Percentiles rank a stretch among this genome's conserved stretches.
Evolutionary conservation across 345 rosid genomes (phyloP).

Genomic region (Dipteronia dyeriana): DNA sequence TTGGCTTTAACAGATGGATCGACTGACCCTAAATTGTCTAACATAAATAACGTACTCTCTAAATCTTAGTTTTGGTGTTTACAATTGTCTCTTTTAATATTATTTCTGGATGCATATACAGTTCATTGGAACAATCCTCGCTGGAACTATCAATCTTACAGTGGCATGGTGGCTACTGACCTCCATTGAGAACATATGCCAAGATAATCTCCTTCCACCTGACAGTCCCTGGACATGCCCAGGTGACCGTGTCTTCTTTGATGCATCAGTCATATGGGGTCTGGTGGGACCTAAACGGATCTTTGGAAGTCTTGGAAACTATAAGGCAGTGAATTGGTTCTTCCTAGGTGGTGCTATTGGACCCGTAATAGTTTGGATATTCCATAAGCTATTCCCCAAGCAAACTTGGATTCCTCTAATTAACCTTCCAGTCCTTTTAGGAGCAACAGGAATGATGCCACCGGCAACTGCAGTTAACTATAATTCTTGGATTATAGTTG

Average conservation of each 20-base stretch:
- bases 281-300: constrained; percentile 78
- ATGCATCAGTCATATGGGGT: constrained; percentile 95
- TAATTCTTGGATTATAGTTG: constrained; percentile 73
- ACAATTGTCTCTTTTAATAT: no score
- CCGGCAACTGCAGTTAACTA: constrained; percentile 78
- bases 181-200: constrained; percentile 74
- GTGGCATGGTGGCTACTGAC: constrained; percentile 88
- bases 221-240: constrained; percentile 96
- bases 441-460: constrained; percentile 80
- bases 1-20: neutral
- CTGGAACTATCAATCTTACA: constrained; percentile 75
- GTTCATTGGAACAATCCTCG: constrained; percentile 84
- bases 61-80: neutral
- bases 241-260: constrained; percentile 77
- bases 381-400: constrained; percentile 74
- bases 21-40: neutral
- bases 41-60: no score
- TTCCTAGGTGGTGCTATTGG: constrained; percentile 81
- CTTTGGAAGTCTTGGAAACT: constrained; percentile 75
- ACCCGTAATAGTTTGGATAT: constrained; percentile 67
- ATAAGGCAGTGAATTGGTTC: constrained; percentile 80
- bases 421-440: constrained; percentile 87
- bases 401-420: constrained; percentile 82
- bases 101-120: constrained; percentile 14
- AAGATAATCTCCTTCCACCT: constrained; percentile 65